phyloP scores from a whole-genome alignment of 1,139 yeast species.

The Blastobotrys malaysiensis region DNA sequence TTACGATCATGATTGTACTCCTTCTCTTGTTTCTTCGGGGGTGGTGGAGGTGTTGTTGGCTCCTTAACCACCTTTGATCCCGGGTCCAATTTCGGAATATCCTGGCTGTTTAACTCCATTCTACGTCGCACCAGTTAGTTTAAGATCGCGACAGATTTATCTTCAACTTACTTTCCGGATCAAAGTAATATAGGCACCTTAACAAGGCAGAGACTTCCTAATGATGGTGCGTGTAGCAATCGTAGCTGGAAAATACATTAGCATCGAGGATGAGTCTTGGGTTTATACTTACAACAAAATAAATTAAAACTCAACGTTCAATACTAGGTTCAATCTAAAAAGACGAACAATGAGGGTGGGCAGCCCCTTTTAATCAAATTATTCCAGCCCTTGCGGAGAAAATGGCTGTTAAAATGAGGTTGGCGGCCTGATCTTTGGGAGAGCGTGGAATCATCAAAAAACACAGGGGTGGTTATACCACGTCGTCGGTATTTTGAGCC shows the following conservation, averaged over 20 bases:
- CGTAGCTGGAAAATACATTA: background rate
- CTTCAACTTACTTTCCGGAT: background rate
- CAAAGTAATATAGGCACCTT: background rate
- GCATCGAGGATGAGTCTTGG: background rate
- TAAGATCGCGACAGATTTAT: background rate
- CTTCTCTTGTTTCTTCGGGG: background rate
- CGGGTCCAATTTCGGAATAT: constrained; percentile 3
- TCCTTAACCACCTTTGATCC: background rate
- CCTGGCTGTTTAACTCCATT: background rate
- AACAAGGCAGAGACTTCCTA: background rate
- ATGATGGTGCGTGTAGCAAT: background rate
- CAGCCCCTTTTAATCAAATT: background rate
- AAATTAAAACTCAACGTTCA: background rate
- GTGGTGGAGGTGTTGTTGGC: background rate
- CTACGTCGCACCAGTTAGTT: background rate
- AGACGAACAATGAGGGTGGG: background rate
- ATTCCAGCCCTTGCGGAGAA: background rate
- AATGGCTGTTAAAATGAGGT: background rate
- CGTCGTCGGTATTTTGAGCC: background rate
- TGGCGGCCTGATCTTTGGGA: background rate
- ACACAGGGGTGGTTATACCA: background rate
- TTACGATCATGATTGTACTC: constrained; percentile 25
- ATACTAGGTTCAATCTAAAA: background rate
- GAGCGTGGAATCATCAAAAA: background rate
- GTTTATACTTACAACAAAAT: background rate